These are phyloP conservation scores for Diutina mesorugosa DNA, from an alignment of 1,139 yeast species.

Conservation along the genomic window DNA sequence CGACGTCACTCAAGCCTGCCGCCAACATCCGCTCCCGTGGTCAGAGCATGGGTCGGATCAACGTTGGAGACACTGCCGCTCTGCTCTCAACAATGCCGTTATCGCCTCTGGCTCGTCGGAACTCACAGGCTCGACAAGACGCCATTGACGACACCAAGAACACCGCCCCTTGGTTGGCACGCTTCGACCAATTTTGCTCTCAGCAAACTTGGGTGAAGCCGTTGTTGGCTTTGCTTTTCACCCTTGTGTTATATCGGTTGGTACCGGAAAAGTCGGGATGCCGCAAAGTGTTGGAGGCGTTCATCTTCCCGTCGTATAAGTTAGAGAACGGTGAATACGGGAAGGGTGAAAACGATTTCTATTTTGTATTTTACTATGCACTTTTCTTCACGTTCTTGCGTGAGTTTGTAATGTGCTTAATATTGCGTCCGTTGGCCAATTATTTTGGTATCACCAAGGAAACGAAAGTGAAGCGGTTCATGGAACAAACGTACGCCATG, in stretches of 20 bases:
- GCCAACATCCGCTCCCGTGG: not conserved
- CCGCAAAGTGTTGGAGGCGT: conserved; percentile 47
- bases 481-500: conserved; percentile 86
- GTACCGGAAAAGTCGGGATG: conserved; percentile 37
- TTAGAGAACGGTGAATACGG: conserved; percentile 56
- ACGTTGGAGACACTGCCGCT: conserved; percentile 44
- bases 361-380: conserved; percentile 70
- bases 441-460: conserved; percentile 38
- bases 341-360: conserved; percentile 76
- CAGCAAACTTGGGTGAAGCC: conserved; percentile 79
- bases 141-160: conserved; percentile 16
- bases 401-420: conserved; percentile 78
- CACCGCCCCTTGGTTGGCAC: conserved; percentile 28
- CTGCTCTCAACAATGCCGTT: conserved; percentile 35
- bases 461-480: conserved; percentile 62
- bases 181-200: conserved; percentile 48
- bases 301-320: conserved; percentile 58
- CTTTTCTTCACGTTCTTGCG: conserved; percentile 81
- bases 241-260: conserved; percentile 28
- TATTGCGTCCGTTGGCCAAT: conserved; percentile 61
- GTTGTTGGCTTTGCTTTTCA: conserved; percentile 27
- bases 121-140: conserved; percentile 20
- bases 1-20: not conserved
- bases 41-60: conserved; percentile 45
- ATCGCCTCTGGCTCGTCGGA: conserved; percentile 19